phyloP scores from a whole-genome alignment of 2,329 filamentous ascomycete genomes.

The Arthrocladium fulminans region DNA sequence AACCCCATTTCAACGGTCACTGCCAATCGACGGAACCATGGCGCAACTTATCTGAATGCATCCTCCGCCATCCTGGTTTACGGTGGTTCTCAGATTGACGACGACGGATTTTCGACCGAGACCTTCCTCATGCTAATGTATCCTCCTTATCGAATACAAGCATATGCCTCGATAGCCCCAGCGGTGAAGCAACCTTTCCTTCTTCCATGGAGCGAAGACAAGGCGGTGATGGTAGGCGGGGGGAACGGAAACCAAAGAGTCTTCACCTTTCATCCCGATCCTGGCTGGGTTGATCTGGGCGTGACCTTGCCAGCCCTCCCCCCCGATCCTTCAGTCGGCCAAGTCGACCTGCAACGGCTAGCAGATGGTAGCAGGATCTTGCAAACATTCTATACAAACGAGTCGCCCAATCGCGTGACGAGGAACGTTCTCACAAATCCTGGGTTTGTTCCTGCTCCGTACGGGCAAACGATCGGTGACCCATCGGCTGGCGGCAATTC shows the following conservation, averaged over 20 bases:
- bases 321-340: slow-evolving; percentile 49
- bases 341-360: slow-evolving; percentile 58
- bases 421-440: slow-evolving; percentile 59
- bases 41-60: slow-evolving; percentile 62
- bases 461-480: slow-evolving; percentile 42
- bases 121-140: slow-evolving; percentile 65
- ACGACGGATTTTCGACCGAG: slow-evolving; percentile 52
- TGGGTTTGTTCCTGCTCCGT: slow-evolving; percentile 43
- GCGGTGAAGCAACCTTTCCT: slow-evolving; percentile 62
- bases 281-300: slow-evolving; percentile 60
- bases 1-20: slow-evolving; percentile 44
- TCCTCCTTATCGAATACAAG: slow-evolving; percentile 54
- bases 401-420: slow-evolving; percentile 65
- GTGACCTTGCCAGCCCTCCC: slow-evolving; percentile 55
- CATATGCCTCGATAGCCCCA: slow-evolving; percentile 52
- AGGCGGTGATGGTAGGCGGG: slow-evolving; percentile 69
- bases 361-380: slow-evolving; percentile 70
- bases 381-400: slow-evolving; percentile 66
- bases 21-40: slow-evolving; percentile 64
- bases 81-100: slow-evolving; percentile 60
- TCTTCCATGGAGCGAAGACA: slow-evolving; percentile 61
- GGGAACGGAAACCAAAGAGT: slow-evolving; percentile 55
- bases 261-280: slow-evolving; percentile 59
- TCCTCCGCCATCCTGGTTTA: slow-evolving; percentile 70
- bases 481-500: slow-evolving; percentile 45